These are phyloP conservation scores for Heliocybe sulcata DNA, from an alignment of 1,284 basidiomycete genomes.

Conservation along the genomic window DNA sequence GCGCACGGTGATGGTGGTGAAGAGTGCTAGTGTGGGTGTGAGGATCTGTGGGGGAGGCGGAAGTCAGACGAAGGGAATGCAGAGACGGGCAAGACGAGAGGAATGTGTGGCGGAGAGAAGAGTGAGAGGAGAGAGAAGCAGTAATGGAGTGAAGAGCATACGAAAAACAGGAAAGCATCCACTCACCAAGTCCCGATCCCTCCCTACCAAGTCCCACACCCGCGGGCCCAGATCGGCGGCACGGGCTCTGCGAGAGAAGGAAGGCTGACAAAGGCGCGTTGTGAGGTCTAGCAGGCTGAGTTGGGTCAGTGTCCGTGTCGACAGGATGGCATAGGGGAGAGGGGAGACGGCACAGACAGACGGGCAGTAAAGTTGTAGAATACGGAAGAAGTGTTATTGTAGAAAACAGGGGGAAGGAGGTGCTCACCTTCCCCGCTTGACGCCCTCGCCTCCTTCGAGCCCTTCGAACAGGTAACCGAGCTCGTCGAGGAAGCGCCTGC, in stretches of 20 bases:
- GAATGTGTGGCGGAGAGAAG: too few species aligned
- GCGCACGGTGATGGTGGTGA: conserved; percentile 49
- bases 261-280: conserved; percentile 59
- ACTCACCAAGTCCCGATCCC: too few species aligned
- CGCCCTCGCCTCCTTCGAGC: conserved; percentile 20
- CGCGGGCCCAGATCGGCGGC: conserved; percentile 61
- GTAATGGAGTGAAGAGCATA: too few species aligned
- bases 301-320: not conserved
- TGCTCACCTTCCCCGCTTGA: conserved; percentile 52
- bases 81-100: not conserved
- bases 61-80: conserved; percentile 3
- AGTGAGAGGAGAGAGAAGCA: too few species aligned
- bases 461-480: conserved; percentile 78
- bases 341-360: too few species aligned
- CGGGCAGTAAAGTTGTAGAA: too few species aligned
- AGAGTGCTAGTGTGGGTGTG: conserved; percentile 50
- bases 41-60: conserved; percentile 34
- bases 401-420: not conserved
- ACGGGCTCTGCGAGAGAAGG: conserved; percentile 70
- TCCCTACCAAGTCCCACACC: conserved; percentile 42
- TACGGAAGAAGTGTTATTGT: too few species aligned
- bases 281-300: conserved; percentile 66
- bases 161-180: too few species aligned
- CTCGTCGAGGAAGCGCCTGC: conserved; percentile 69
- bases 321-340: not conserved